Base-by-base conservation (phyloP, 257 asterid genomes). In the Rauvolfia tetraphylla region DNA sequence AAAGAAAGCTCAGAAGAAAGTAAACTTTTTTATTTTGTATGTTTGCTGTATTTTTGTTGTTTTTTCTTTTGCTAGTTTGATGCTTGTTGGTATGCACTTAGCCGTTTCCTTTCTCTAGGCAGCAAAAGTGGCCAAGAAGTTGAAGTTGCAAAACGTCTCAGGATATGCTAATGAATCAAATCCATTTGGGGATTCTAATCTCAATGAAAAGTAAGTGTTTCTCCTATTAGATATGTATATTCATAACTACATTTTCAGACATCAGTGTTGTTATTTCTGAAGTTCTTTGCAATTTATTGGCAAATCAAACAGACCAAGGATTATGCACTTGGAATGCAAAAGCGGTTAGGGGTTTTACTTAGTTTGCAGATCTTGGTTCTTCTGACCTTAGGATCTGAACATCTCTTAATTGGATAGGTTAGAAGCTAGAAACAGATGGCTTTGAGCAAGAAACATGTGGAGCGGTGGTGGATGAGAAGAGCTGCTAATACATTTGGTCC, bases 151-250 rank as follows among this genome's bases (percentile, higher is more conserved):
- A 77, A 80, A 85, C 1, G 89, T 90, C 23, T 78, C 94, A 11
- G 97, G 98, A 46, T 95, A 95, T 76, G 90, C 92, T 9, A 95
- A 95, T 59, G 99, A 95, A 73, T 92, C 99, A 7, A 95, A 92
- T 79, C 99, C 97, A n/a, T 92, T 95, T 79, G 96, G 97, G 11
- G 99, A 95, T 87, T 85, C 98, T 27, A 93, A 92, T 81, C 90
- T 93, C 31, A 92, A 90, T 56, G 97, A 91, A 71, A 89, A 80
- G 89, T 89, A 65, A 73, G 90, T 79, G 12, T 12, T 59, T 81
- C 68, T 42, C 33, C 0, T 13, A 62, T 38, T 25, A 14, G 27
- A 3, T 62, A 4, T 63, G 4, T 44, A 33, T 27, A 14, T 65
- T 67, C 18, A 49, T 22, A 62, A 67, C 22, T 7, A 67, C 0